Evolutionary conservation across 106 monocot species (phyloP).

Genomic region (Allium fistulosum): DNA sequence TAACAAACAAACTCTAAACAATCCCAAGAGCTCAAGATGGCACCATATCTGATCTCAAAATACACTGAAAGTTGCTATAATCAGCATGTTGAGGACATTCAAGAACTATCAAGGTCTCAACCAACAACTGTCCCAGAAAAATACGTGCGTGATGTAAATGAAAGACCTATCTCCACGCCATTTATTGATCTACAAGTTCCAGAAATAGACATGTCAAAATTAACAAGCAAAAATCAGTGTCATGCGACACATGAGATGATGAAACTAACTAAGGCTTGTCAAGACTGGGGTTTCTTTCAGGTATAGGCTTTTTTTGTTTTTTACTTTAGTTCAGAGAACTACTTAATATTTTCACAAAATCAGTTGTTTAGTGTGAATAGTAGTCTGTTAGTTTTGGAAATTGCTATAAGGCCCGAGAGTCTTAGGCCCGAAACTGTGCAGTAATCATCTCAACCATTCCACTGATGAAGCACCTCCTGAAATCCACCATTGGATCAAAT

Average conservation of each 20-base stretch:
- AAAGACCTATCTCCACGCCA: conserved; percentile 5
- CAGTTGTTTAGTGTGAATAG: too few species aligned
- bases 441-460: too few species aligned
- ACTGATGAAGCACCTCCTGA: too few species aligned
- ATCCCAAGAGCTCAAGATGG: conserved; percentile 7
- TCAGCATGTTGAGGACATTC: conserved; percentile 42
- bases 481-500: too few species aligned
- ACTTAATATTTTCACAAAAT: too few species aligned
- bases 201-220: conserved; percentile 37
- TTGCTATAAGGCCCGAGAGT: too few species aligned
- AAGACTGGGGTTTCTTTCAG: conserved; percentile 78
- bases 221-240: neutral
- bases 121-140: conserved; percentile 36
- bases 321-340: too few species aligned
- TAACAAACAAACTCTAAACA: neutral
- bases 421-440: too few species aligned
- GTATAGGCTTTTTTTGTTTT: conserved; percentile 2
- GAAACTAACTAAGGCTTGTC: conserved; percentile 36
- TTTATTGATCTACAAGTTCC: conserved; percentile 16
- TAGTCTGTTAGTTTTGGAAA: too few species aligned
- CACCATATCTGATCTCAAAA: conserved; percentile 22
- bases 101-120: conserved; percentile 38
- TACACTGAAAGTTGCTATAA: conserved; percentile 4
- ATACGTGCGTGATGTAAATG: conserved; percentile 30
- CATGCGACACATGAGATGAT: conserved; percentile 23